These are phyloP conservation scores for Eucalyptus curtisii DNA, from an alignment of 345 rosid genomes.

Conservation along the genomic window DNA sequence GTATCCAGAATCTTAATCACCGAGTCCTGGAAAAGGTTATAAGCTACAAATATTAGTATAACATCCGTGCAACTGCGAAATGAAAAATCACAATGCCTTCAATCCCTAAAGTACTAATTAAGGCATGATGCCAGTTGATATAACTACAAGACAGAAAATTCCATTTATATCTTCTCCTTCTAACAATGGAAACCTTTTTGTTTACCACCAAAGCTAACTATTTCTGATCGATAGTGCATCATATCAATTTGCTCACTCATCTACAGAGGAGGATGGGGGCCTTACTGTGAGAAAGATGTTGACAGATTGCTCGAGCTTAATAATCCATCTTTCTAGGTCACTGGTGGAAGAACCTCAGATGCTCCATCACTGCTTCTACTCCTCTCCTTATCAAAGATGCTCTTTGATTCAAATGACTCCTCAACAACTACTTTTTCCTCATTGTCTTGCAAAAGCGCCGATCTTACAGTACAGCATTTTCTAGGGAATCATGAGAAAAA, in stretches of 20 bases:
- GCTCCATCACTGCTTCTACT: conserved; percentile 11
- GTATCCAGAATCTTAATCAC: conserved; percentile 84
- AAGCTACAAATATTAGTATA: neutral
- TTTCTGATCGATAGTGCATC: neutral
- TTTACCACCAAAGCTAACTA: neutral
- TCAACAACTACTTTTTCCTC: conserved; percentile 64
- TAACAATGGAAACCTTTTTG: neutral
- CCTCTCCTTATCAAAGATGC: conserved; percentile 5
- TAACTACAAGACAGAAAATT: neutral
- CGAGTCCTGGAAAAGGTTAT: conserved; percentile 44
- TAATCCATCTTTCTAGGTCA: conserved; percentile 35
- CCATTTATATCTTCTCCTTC: neutral
- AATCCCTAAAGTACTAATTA: neutral
- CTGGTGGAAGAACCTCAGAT: conserved; percentile 10
- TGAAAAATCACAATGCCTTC: neutral
- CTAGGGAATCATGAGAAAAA: conserved; percentile 1
- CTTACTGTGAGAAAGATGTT: conserved; percentile 77
- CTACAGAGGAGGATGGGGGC: neutral
- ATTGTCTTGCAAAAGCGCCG: conserved; percentile 51
- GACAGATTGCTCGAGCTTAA: conserved; percentile 67
- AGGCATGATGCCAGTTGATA: neutral
- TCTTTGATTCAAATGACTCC: conserved; percentile 46
- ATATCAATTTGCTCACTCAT: neutral
- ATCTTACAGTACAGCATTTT: conserved; percentile 31
- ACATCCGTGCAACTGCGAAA: neutral